Conservation (phyloP, 805 yeast species). For the Suhomyces vadensis region DNA sequence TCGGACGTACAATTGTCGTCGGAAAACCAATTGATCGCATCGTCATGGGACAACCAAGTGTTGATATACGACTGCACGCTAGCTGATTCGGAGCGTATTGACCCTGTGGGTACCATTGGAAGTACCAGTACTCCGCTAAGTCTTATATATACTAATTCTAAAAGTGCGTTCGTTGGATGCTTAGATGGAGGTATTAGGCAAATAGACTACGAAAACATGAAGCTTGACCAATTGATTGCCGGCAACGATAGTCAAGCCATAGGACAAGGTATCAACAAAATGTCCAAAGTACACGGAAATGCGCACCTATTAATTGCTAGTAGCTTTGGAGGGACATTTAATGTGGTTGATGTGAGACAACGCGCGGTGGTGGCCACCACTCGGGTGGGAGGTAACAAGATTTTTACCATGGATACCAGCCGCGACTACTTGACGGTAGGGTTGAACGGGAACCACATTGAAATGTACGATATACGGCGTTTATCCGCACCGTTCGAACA, state of each 20-base stretch:
- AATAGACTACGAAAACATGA: conserved; percentile 46
- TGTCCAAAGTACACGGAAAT: conserved; percentile 11
- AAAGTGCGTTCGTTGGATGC: conserved; percentile 46
- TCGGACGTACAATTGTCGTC: conserved; percentile 46
- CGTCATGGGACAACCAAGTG: conserved; percentile 60
- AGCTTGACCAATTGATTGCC: not conserved
- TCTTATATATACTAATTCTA: conserved; percentile 28
- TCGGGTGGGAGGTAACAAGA: conserved; percentile 35
- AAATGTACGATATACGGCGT: conserved; percentile 58
- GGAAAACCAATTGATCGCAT: conserved; percentile 41
- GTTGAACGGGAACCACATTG: conserved; percentile 51
- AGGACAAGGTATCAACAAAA: conserved; percentile 18
- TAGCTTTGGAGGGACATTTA: conserved; percentile 61
- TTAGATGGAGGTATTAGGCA: conserved; percentile 56
- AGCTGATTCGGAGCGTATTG: not conserved
- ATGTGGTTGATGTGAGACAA: conserved; percentile 44
- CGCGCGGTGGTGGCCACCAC: conserved; percentile 12
- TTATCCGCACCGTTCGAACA: conserved; percentile 45
- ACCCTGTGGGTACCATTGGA: conserved; percentile 9
- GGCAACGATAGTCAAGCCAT: not conserved
- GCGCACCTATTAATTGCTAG: conserved; percentile 43
- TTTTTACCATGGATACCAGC: conserved; percentile 62
- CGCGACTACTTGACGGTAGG: conserved; percentile 51
- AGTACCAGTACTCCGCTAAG: conserved; percentile 26
- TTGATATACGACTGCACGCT: conserved; percentile 41